Evolutionary conservation across 345 rosid species (phyloP).

Genomic region (Erysimum cheiranthoides): DNA sequence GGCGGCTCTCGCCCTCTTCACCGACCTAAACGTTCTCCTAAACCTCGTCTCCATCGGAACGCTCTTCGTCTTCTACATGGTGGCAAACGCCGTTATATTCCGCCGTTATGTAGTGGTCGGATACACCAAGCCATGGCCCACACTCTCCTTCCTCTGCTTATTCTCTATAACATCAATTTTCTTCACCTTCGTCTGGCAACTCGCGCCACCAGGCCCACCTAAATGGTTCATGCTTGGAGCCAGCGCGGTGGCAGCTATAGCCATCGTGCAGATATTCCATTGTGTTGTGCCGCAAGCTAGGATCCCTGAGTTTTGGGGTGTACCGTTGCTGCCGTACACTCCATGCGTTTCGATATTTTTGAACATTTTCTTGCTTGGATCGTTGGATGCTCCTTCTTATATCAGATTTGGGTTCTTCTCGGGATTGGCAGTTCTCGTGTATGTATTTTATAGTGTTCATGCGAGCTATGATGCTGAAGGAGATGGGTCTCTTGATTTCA

Average conservation of each 20-base stretch:
- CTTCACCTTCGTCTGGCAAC: conserved; percentile 67
- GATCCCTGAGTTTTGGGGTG: conserved; percentile 88
- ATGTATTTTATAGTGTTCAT: conserved; percentile 85
- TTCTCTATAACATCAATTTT: conserved; percentile 66
- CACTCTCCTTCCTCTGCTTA: conserved; percentile 65
- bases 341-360: conserved; percentile 80
- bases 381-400: conserved; percentile 71
- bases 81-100: conserved; percentile 80
- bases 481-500: conserved; percentile 52
- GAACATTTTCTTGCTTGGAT: conserved; percentile 79
- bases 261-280: conserved; percentile 60
- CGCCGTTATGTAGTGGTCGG: conserved; percentile 70
- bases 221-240: conserved; percentile 61
- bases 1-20: conserved; percentile 78
- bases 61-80: conserved; percentile 93
- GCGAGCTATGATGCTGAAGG: conserved; percentile 85
- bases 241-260: conserved; percentile 50
- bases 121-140: conserved; percentile 72
- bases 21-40: conserved; percentile 72
- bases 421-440: conserved; percentile 62
- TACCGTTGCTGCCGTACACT: conserved; percentile 91
- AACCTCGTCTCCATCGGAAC: conserved; percentile 88
- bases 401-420: conserved; percentile 79
- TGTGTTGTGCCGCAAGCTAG: conserved; percentile 68
- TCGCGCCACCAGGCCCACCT: conserved; percentile 54